Evolutionary conservation across 176 grass and related monocot genomes (phyloP).

Genomic region (Phoenix roebelenii): DNA sequence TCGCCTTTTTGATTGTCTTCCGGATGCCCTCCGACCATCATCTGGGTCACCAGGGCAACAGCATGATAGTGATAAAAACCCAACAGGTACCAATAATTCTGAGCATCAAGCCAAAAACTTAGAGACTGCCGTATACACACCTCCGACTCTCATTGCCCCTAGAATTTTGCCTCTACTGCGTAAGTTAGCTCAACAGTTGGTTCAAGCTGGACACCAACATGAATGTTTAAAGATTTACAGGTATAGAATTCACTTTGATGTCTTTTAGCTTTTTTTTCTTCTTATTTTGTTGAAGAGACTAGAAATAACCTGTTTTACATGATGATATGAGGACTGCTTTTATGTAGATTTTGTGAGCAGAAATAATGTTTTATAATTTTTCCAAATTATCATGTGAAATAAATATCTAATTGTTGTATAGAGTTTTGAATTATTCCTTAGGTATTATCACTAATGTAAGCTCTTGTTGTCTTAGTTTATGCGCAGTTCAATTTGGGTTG

Average conservation of each 20-base stretch:
- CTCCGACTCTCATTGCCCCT: constrained; percentile 77
- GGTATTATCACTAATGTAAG: too few relatives aligned
- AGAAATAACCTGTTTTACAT: too few relatives aligned
- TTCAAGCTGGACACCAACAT: constrained; percentile 74
- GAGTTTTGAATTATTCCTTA: too few relatives aligned
- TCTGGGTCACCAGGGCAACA: constrained; percentile 42
- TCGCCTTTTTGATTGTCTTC: constrained; percentile 83
- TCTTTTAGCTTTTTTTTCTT: too few relatives aligned
- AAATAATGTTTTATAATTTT: too few relatives aligned
- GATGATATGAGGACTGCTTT: too few relatives aligned
- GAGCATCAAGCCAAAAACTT: constrained; percentile 36
- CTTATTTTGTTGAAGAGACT: too few relatives aligned
- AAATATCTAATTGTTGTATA: too few relatives aligned
- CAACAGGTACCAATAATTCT: constrained; percentile 12
- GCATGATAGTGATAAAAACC: constrained; percentile 44
- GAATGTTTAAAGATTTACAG: constrained; percentile 88
- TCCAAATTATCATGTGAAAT: too few relatives aligned
- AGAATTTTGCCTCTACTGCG: constrained; percentile 69
- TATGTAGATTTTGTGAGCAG: too few relatives aligned
- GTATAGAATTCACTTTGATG: constrained; percentile 9
- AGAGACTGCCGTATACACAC: constrained; percentile 61
- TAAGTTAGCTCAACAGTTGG: constrained; percentile 85
- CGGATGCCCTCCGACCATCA: constrained; percentile 60
- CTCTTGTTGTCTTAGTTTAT: too few relatives aligned
- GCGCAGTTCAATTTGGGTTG: too few relatives aligned